Conservation (phyloP, 169 alveolate species). For the Miamiensis avidus region DNA sequence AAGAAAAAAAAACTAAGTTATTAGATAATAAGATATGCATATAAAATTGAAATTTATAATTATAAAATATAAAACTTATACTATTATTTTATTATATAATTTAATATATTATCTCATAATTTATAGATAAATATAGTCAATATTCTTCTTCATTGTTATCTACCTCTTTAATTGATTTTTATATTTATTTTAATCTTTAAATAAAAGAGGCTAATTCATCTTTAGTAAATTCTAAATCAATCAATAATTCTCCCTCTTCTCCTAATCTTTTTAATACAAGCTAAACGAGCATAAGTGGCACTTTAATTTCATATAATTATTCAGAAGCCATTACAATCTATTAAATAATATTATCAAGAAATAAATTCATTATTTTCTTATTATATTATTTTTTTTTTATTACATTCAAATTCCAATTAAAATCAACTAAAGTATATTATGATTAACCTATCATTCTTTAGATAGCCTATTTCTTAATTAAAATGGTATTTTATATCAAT, state of each 20-base stretch:
- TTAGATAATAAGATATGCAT: too few species aligned
- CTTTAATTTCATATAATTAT: not conserved
- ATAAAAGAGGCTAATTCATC: not conserved
- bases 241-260: not conserved
- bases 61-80: too few species aligned
- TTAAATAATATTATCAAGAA: too few species aligned
- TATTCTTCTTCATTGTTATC: not conserved
- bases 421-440: not conserved
- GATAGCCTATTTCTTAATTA: not conserved
- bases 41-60: too few species aligned
- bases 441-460: not conserved
- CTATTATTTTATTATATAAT: too few species aligned
- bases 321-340: not conserved
- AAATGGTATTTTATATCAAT: too few species aligned
- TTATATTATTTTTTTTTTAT: too few species aligned
- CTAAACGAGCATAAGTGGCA: not conserved
- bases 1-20: too few species aligned
- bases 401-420: not conserved
- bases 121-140: not conserved
- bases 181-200: too few species aligned
- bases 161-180: not conserved
- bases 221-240: not conserved
- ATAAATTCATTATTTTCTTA: not conserved
- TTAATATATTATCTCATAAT: too few species aligned
- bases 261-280: not conserved